Percentiles rank a stretch among this genome's conserved stretches.
Evolutionary conservation across 179 eudicot genomes (phyloP).

Genomic region (Heliamphora pulchella): DNA sequence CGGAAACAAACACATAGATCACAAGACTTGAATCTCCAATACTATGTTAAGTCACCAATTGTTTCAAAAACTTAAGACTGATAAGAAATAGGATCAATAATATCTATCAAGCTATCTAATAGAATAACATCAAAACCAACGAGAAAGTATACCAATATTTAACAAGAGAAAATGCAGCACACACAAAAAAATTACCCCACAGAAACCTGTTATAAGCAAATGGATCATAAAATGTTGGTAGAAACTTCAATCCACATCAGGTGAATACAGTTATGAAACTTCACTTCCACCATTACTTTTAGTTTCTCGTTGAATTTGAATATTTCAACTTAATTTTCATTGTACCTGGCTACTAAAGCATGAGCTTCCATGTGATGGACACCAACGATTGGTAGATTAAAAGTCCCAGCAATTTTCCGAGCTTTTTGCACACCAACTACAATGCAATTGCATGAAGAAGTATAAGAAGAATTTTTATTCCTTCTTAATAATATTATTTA

Average conservation of each 20-base stretch:
- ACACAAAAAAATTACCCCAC: too few relatives aligned
- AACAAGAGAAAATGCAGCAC: too few relatives aligned
- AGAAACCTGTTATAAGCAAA: too few relatives aligned
- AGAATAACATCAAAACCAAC: too few relatives aligned
- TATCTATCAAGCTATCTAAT: too few relatives aligned
- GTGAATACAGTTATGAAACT: neutral
- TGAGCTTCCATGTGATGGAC: constrained; percentile 99
- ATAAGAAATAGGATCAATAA: too few relatives aligned
- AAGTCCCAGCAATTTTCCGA: constrained; percentile 70
- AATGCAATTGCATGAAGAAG: constrained; percentile 18
- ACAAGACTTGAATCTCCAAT: too few relatives aligned
- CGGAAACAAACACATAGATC: too few relatives aligned
- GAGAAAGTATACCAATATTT: too few relatives aligned
- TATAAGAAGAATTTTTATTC: neutral
- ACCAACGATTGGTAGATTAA: constrained; percentile 71
- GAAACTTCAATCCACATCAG: neutral
- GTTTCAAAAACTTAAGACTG: too few relatives aligned
- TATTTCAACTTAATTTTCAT: neutral
- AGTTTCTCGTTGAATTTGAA: neutral
- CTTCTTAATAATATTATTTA: neutral
- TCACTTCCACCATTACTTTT: neutral
- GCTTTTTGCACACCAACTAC: constrained; percentile 97
- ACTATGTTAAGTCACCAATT: too few relatives aligned
- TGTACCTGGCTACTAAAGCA: constrained; percentile 88
- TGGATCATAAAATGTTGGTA: neutral